Percentiles rank a stretch among this genome's conserved stretches.
These are phyloP conservation scores for Osmanthus fragrans DNA, from an alignment of 257 asterid genomes.

Conservation along the genomic window DNA sequence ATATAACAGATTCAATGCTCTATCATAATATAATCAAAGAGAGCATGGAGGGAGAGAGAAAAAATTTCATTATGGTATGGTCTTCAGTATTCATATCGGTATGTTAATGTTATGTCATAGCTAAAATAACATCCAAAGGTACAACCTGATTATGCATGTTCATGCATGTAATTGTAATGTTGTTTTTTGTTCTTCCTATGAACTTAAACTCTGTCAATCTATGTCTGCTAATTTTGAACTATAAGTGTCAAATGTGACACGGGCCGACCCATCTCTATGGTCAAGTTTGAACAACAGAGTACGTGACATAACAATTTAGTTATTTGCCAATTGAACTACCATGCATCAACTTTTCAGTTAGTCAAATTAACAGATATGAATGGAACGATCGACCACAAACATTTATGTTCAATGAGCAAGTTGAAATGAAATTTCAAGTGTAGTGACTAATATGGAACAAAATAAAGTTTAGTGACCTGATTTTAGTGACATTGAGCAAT, in stretches of 20 bases:
- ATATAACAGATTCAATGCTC: background rate
- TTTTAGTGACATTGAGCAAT: constrained; percentile 43
- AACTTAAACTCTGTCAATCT: constrained; percentile 27
- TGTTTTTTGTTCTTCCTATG: constrained; percentile 36
- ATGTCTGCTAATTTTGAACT: background rate
- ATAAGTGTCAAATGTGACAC: no score
- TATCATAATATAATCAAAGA: background rate
- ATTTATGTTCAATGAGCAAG: no score
- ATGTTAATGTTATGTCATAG: constrained; percentile 42
- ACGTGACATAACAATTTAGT: no score
- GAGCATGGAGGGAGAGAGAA: constrained; percentile 36
- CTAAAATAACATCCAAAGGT: constrained; percentile 40
- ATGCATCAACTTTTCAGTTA: no score
- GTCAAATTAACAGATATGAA: no score
- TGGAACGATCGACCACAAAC: no score
- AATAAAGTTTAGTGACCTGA: no score
- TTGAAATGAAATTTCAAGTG: no score
- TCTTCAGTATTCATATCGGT: constrained; percentile 23
- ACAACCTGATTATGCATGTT: constrained; percentile 34
- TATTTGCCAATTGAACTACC: no score
- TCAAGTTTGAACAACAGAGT: no score
- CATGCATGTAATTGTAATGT: constrained; percentile 26
- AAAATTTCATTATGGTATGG: constrained; percentile 36
- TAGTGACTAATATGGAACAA: no score
- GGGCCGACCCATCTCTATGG: no score